Evolutionary conservation across 345 rosid genomes (phyloP).

Genomic region (Syzygium jambos): DNA sequence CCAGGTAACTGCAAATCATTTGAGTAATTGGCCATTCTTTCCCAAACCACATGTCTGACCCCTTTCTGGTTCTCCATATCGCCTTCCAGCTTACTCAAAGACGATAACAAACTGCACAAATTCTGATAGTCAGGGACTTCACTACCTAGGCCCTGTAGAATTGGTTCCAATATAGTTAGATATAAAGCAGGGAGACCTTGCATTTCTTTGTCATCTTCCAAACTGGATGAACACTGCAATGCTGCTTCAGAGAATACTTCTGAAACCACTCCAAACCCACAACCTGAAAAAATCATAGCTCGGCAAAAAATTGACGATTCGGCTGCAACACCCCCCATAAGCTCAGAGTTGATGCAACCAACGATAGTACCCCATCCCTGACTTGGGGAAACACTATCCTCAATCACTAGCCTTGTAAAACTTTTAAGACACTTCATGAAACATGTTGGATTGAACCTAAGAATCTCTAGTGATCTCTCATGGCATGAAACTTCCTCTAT

Average conservation of each 20-base stretch:
- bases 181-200: conserved; percentile 54
- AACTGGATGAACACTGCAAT: conserved; percentile 12
- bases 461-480: conserved; percentile 17
- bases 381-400: conserved; percentile 86
- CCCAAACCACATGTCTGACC: conserved; percentile 72
- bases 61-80: conserved; percentile 52
- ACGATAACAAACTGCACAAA: conserved; percentile 53
- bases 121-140: conserved; percentile 39
- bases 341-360: conserved; percentile 39
- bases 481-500: conserved; percentile 46
- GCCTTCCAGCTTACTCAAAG: conserved; percentile 75
- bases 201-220: conserved; percentile 14
- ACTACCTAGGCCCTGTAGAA: conserved; percentile 42
- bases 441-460: conserved; percentile 44
- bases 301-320: conserved; percentile 57
- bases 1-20: conserved; percentile 70
- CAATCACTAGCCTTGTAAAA: conserved; percentile 67
- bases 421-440: conserved; percentile 49
- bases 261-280: conserved; percentile 63
- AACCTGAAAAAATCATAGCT: conserved; percentile 81
- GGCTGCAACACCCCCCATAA: conserved; percentile 33
- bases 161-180: conserved; percentile 48
- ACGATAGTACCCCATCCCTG: conserved; percentile 73
- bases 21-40: conserved; percentile 56
- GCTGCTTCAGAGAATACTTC: conserved; percentile 55